Conservation (phyloP, 2,329 filamentous ascomycete species). For the Dryadomyces quercus-mongolicae region DNA sequence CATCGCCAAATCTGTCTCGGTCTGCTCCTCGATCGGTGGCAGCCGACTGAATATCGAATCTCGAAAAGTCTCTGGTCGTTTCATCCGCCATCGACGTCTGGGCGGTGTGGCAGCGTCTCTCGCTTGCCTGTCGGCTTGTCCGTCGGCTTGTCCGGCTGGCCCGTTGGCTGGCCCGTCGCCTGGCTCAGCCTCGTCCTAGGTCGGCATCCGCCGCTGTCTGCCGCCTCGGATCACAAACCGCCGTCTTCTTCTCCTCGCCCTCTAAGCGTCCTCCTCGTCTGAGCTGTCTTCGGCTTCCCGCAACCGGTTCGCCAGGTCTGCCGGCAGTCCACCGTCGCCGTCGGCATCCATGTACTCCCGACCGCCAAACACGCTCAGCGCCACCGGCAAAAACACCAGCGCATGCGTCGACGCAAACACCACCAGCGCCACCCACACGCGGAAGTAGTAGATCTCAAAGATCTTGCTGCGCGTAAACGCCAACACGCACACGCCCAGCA, state of each 20-base stretch:
- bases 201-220: too few species aligned
- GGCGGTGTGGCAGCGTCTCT: too few species aligned
- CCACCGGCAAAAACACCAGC: constrained; percentile 81
- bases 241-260: too few species aligned
- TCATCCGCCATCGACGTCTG: too few species aligned
- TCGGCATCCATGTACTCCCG: constrained; percentile 81
- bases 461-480: constrained; percentile 97
- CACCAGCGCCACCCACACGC: constrained; percentile 88
- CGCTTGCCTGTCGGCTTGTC: too few species aligned
- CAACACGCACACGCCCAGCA: constrained; percentile 81
- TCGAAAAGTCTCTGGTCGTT: too few species aligned
- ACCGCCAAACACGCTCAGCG: constrained; percentile 74
- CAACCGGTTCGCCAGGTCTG: constrained; percentile 59
- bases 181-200: too few species aligned
- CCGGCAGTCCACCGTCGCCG: constrained; percentile 75
- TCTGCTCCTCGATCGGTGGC: too few species aligned
- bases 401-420: constrained; percentile 82
- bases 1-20: too few species aligned
- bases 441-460: constrained; percentile 98
- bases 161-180: too few species aligned
- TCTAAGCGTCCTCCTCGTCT: constrained; percentile 44
- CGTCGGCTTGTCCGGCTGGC: too few species aligned
- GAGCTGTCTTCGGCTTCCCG: constrained; percentile 61
- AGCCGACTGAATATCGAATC: too few species aligned
- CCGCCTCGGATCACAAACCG: neutral